Evolutionary conservation across 2,329 filamentous ascomycete species (phyloP), one percentile per base, ranked within the genome.

Genomic region (Helotiales sp.): DNA sequence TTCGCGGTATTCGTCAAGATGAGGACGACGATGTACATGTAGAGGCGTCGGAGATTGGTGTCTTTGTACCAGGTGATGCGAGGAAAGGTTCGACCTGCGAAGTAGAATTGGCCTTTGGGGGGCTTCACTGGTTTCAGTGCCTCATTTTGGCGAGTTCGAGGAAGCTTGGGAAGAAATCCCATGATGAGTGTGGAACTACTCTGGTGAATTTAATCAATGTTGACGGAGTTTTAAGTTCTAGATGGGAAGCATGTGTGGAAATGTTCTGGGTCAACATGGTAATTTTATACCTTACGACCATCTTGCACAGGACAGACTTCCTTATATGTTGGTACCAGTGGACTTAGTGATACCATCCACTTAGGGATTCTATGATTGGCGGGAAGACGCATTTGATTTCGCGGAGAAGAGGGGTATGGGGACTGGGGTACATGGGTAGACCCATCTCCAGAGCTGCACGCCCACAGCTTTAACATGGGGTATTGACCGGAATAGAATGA

Each of bases 1-100:
- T 79, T 81, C 4, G 82, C 83, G 24, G 76, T 77, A 32, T 78
- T 78, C 0, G 77, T 78, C 1, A 79, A 74, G 45, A 80, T 75
- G 30, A 75, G 75, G 1, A 77, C 78, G 2, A 78, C 76, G 4
- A 80, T 74, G 1, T 76, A 71, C 28, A 77, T 69, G 61, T 79
- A 80, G 0, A 80, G 75, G 1, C 66, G 69, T 32, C 75, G 70
- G 6, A 76, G 71, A 13, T 76, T 73, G 2, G 73, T 71, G 3
- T 76, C 78, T 13, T 69, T 68, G 65, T 78, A 79, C 78, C 78
- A 79, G 3, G n/a, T 52, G 32, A 64, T 63, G 47, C 61, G 55
- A 57, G 52, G 60, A 22, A 66, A 62, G 13, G 61, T 59, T 45
- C 61, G n/a, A 8, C 61, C 61, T 1, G 52, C 62, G 20, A 64